These are phyloP conservation scores for Aquilaria sinensis DNA, from an alignment of 345 rosid genomes.

Conservation along the genomic window DNA sequence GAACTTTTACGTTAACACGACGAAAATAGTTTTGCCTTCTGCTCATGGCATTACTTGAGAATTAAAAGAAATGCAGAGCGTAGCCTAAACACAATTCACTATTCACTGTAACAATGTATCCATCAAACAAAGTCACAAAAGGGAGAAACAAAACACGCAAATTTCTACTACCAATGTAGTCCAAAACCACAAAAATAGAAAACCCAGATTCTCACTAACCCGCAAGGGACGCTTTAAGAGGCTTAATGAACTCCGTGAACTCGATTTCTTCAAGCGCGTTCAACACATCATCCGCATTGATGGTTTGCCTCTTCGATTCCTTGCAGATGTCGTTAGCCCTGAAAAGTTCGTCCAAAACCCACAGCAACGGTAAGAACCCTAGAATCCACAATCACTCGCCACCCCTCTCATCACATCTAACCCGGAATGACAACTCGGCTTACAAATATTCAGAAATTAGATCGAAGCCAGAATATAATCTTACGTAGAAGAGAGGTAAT, in stretches of 20 bases:
- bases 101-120: too few species aligned
- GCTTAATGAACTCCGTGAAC: conserved; percentile 45
- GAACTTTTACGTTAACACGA: too few species aligned
- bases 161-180: not conserved
- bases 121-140: too few species aligned
- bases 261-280: conserved; percentile 58
- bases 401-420: not conserved
- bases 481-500: conserved; percentile 71
- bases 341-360: not conserved
- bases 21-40: too few species aligned
- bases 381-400: not conserved
- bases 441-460: too few species aligned
- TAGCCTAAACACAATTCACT: too few species aligned
- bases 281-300: conserved; percentile 54
- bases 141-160: too few species aligned
- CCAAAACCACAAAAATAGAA: not conserved
- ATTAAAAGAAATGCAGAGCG: too few species aligned
- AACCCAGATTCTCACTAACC: conserved; percentile 26
- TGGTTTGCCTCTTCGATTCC: conserved; percentile 66
- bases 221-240: conserved; percentile 53
- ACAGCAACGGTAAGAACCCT: conserved; percentile 10
- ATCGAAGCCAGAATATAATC: not conserved
- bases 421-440: too few species aligned
- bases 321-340: conserved; percentile 72
- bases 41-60: too few species aligned